phyloP scores from a whole-genome alignment of 2,329 filamentous ascomycete genomes.

The Epichloe festucae region DNA sequence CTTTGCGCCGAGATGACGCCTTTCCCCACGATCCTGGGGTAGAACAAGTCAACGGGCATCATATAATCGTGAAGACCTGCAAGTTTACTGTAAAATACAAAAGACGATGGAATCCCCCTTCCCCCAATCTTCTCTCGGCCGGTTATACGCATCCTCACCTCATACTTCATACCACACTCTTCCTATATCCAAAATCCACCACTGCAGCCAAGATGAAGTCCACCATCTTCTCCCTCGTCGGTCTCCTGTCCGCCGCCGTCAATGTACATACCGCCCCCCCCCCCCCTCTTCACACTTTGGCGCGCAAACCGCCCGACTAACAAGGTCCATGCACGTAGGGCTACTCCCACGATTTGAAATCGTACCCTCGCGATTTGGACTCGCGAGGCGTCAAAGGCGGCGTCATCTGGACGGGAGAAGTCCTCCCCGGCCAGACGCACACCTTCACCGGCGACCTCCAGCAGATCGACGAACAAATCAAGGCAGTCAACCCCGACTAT shows the following conservation, averaged over 20 bases:
- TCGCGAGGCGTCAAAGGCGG: not conserved
- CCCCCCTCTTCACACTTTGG: not conserved
- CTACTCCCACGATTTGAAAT: not conserved
- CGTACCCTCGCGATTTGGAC: not conserved
- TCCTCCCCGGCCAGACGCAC: not conserved
- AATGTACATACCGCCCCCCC: not conserved
- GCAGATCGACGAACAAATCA: not conserved
- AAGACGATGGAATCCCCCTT: too few species aligned
- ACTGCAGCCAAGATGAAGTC: not conserved
- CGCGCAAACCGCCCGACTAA: not conserved
- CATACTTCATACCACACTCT: too few species aligned
- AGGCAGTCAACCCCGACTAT: not conserved
- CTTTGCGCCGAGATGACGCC: not conserved
- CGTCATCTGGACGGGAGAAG: not conserved
- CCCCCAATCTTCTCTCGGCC: rapidly evolving
- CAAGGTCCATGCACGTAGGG: not conserved
- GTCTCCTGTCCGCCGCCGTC: not conserved
- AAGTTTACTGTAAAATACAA: too few species aligned
- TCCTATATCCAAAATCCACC: too few species aligned
- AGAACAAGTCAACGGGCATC: not conserved
- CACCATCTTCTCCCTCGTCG: not conserved
- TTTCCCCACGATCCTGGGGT: not conserved
- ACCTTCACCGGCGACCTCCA: not conserved
- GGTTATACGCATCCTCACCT: too few species aligned
- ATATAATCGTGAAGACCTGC: too few species aligned